These are phyloP conservation scores for Ophiognomonia clavigignenti-juglandacearum DNA, from an alignment of 2,329 filamentous ascomycete species.

Conservation along the genomic window DNA sequence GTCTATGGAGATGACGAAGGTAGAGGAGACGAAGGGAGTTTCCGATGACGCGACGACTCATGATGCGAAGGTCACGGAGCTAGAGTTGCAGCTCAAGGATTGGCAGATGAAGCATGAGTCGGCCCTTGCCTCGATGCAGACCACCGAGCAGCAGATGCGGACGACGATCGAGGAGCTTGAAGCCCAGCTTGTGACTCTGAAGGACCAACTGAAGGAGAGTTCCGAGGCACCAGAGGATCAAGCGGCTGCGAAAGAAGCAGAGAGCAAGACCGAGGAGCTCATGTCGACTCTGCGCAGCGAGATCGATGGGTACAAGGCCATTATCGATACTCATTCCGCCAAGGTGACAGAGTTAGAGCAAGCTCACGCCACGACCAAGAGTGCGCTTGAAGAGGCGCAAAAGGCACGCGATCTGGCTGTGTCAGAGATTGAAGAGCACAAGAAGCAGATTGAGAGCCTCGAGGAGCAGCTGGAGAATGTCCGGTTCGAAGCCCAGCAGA, in stretches of 20 bases:
- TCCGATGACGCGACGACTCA: slow-evolving; percentile 33
- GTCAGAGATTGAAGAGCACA: slow-evolving; percentile 39
- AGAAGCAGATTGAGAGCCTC: slow-evolving; percentile 21
- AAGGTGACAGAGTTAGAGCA: slow-evolving; percentile 72
- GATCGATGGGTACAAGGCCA: slow-evolving; percentile 74
- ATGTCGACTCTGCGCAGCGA: slow-evolving; percentile 63
- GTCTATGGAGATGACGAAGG: slow-evolving; percentile 31
- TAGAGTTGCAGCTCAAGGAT: slow-evolving; percentile 66
- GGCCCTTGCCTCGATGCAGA: slow-evolving; percentile 65
- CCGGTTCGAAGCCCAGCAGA: slow-evolving; percentile 52
- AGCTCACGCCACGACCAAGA: slow-evolving; percentile 60
- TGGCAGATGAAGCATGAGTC: slow-evolving; percentile 75
- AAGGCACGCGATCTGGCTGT: slow-evolving; percentile 51
- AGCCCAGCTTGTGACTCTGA: slow-evolving; percentile 29
- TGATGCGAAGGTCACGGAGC: slow-evolving; percentile 54
- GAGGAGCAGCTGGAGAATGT: slow-evolving; percentile 66
- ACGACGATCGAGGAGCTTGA: slow-evolving; percentile 72
- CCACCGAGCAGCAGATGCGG: slow-evolving; percentile 68
- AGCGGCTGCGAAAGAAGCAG: slow-evolving; percentile 40
- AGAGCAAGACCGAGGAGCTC: slow-evolving; percentile 53
- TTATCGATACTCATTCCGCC: slow-evolving; percentile 62
- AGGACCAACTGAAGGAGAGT: slow-evolving; percentile 7
- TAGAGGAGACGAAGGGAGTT: slow-evolving; percentile 22
- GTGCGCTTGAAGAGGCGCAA: slow-evolving; percentile 63
- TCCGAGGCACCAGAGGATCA: slow-evolving; percentile 15